phyloP scores from a whole-genome alignment of 1,284 basidiomycete genomes.

The Cryptococcus deneoformans region DNA sequence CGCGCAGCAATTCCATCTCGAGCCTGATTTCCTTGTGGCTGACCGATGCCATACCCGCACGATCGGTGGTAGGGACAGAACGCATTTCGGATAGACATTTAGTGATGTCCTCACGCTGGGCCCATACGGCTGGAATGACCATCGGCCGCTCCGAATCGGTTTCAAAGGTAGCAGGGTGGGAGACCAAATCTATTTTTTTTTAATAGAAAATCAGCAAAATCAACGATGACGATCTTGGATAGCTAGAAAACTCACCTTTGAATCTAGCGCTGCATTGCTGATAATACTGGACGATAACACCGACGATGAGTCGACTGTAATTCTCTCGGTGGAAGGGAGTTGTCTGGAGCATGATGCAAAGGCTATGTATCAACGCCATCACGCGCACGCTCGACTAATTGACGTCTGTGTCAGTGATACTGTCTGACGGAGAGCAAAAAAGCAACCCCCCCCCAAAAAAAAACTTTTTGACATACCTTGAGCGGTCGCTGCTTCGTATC shows the following conservation, averaged over 20 bases:
- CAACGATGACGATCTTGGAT: background rate
- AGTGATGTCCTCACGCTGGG: conserved; percentile 74
- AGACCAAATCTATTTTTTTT: conserved; percentile 10
- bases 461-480: conserved; percentile 57
- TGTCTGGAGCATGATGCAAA: conserved; percentile 86
- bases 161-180: conserved; percentile 8
- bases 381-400: conserved; percentile 73
- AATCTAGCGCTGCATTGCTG: conserved; percentile 88
- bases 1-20: conserved; percentile 64
- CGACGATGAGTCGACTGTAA: conserved; percentile 88
- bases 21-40: conserved; percentile 72
- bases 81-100: conserved; percentile 60
- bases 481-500: conserved; percentile 47
- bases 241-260: conserved; percentile 51
- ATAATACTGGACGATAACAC: conserved; percentile 96
- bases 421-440: background rate
- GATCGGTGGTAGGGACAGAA: conserved; percentile 25
- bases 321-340: conserved; percentile 97
- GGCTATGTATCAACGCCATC: conserved; percentile 85
- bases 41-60: conserved; percentile 42
- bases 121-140: conserved; percentile 75
- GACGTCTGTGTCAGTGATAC: background rate
- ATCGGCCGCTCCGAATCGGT: conserved; percentile 19
- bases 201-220: background rate
- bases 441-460: too few relatives aligned